phyloP scores from a whole-genome alignment of 495 filamentous ascomycete species.

The Penicillium crystallinum region DNA sequence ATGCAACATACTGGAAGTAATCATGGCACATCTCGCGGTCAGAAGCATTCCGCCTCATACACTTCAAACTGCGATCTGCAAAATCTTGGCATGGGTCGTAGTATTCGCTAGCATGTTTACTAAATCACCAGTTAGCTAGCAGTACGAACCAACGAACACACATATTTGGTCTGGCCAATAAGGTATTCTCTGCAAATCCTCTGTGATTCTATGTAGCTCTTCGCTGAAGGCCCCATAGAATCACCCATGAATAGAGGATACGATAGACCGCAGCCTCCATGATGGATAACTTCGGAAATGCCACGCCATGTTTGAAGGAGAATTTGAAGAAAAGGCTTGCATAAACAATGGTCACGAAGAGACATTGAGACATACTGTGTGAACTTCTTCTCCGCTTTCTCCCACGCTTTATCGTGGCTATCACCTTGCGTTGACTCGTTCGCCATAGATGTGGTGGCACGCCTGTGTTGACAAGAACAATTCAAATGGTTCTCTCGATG shows the following conservation, averaged over 20 bases:
- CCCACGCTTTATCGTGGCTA: constrained; percentile 30
- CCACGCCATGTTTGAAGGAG: neutral
- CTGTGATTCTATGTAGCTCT: neutral
- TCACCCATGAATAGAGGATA: neutral
- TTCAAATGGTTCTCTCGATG: neutral
- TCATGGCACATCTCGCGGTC: constrained; percentile 84
- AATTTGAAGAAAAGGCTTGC: neutral
- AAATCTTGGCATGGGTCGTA: constrained; percentile 94
- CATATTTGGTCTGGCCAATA: neutral
- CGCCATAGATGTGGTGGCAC: constrained; percentile 9
- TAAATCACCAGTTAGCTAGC: constrained; percentile 30
- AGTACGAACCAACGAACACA: neutral
- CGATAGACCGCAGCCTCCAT: neutral
- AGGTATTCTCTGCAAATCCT: neutral
- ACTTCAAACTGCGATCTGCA: constrained; percentile 78
- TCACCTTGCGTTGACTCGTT: constrained; percentile 14
- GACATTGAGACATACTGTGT: constrained; percentile 28
- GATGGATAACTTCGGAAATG: neutral
- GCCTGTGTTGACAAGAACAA: neutral
- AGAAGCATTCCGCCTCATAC: constrained; percentile 78
- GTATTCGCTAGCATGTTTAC: constrained; percentile 79
- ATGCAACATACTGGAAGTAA: constrained; percentile 74
- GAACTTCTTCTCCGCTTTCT: constrained; percentile 37
- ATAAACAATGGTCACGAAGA: neutral
- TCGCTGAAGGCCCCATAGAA: neutral